Conservation (phyloP, 2,329 filamentous ascomycete genomes). For the Alternaria sp. region DNA sequence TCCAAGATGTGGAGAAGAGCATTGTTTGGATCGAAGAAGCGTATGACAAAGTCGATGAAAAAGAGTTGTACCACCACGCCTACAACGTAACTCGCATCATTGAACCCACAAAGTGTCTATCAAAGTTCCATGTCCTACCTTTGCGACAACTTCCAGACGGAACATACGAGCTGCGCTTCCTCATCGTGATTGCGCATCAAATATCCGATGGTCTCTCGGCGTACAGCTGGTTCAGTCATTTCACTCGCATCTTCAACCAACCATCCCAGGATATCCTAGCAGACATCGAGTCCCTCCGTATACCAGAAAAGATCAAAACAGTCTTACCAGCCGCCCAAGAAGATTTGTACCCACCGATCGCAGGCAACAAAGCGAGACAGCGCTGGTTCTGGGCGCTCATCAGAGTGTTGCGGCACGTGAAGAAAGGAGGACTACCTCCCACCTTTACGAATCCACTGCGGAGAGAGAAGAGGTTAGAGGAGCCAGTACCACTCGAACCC, state of each 20-base stretch:
- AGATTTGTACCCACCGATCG: conserved; percentile 52
- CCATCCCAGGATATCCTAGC: conserved; percentile 5
- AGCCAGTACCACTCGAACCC: conserved; percentile 31
- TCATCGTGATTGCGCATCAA: conserved; percentile 53
- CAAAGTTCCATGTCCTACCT: conserved; percentile 51
- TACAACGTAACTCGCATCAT: conserved; percentile 51
- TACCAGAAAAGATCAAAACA: conserved; percentile 22
- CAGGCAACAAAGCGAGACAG: conserved; percentile 47
- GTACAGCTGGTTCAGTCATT: conserved; percentile 52
- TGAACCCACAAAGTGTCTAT: conserved; percentile 45
- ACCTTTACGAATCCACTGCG: conserved; percentile 53
- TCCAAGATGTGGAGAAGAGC: conserved; percentile 35
- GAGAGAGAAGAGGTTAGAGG: conserved; percentile 22
- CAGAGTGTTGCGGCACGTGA: conserved; percentile 52
- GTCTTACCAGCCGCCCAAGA: conserved; percentile 54
- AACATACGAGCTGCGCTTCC: conserved; percentile 40
- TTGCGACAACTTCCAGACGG: conserved; percentile 25
- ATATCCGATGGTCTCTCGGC: conserved; percentile 54
- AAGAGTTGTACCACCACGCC: conserved; percentile 51
- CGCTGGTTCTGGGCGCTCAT: conserved; percentile 58
- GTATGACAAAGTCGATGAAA: conserved; percentile 40
- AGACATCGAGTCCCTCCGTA: conserved; percentile 8
- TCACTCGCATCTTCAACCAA: conserved; percentile 37
- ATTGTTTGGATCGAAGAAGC: conserved; percentile 50
- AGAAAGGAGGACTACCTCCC: conserved; percentile 45